Conservation (phyloP, 805 yeast genomes). For the Saccharomyces jurei region DNA sequence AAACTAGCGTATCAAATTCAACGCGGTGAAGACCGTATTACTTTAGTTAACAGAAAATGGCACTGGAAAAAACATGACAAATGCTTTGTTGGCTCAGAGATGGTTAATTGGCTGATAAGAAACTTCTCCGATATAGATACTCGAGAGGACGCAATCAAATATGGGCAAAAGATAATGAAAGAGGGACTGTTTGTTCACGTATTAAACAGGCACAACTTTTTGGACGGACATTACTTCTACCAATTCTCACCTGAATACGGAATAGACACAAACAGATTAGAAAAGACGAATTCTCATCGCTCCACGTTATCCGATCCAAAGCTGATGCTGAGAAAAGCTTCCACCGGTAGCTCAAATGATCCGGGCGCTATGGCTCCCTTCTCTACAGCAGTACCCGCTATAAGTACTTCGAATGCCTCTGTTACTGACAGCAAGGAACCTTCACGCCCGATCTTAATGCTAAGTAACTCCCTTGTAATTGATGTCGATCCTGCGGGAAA, state of each 20-base stretch:
- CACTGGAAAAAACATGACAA: constrained; percentile 72
- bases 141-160: constrained; percentile 74
- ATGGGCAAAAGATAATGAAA: constrained; percentile 71
- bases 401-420: constrained; percentile 8
- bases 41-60: constrained; percentile 78
- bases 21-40: constrained; percentile 48
- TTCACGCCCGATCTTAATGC: constrained; percentile 36
- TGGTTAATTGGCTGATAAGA: constrained; percentile 78
- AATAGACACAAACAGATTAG: constrained; percentile 11
- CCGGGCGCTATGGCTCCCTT: constrained; percentile 1
- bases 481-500: constrained; percentile 68
- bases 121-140: constrained; percentile 71
- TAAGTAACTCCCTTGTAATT: constrained; percentile 58
- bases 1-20: constrained; percentile 62
- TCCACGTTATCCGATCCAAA: constrained; percentile 1
- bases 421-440: constrained; percentile 1
- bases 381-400: constrained; percentile 5
- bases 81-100: constrained; percentile 78
- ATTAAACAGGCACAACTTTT: constrained; percentile 69
- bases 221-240: constrained; percentile 92
- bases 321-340: constrained; percentile 3
- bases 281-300: constrained; percentile 6
- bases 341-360: constrained; percentile 7
- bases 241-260: constrained; percentile 52
- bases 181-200: constrained; percentile 72